These are phyloP conservation scores for Platismatia glauca DNA, from an alignment of 495 filamentous ascomycete genomes.

Conservation along the genomic window DNA sequence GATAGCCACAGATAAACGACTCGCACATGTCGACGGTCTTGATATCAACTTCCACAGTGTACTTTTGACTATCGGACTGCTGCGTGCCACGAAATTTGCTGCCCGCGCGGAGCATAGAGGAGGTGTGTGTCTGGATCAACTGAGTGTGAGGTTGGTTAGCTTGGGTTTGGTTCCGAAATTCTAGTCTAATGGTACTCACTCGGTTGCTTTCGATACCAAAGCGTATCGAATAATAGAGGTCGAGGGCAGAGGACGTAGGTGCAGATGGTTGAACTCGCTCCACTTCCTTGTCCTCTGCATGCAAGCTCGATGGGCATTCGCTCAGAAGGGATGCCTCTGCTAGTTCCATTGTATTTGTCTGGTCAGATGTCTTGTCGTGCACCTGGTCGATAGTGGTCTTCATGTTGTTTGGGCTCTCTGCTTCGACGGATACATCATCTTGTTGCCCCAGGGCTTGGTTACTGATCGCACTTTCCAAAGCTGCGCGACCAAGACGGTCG, in stretches of 20 bases:
- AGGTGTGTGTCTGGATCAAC: constrained; percentile 46
- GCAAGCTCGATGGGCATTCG: constrained; percentile 12
- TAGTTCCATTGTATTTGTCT: constrained; percentile 4
- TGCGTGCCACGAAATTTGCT: constrained; percentile 87
- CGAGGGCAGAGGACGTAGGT: constrained; percentile 18
- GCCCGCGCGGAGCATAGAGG: constrained; percentile 78
- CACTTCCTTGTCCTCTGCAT: constrained; percentile 15
- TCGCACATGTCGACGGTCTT: constrained; percentile 93
- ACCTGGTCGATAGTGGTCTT: neutral
- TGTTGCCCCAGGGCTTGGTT: constrained; percentile 47
- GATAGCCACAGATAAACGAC: constrained; percentile 91
- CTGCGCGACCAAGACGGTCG: constrained; percentile 17
- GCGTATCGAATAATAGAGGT: constrained; percentile 13
- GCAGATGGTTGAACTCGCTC: constrained; percentile 5
- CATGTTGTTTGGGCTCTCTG: constrained; percentile 8
- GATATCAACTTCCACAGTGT: constrained; percentile 94
- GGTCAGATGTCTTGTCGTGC: constrained; percentile 1
- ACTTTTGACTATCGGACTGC: constrained; percentile 79
- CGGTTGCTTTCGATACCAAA: constrained; percentile 20
- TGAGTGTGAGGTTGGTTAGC: neutral
- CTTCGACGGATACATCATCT: constrained; percentile 16
- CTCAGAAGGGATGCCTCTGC: constrained; percentile 1
- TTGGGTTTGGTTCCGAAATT: neutral
- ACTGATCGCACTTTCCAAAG: constrained; percentile 53
- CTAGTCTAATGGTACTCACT: constrained; percentile 12